phyloP scores from a whole-genome alignment of 208 protist species.

The Leishmania tropica region DNA sequence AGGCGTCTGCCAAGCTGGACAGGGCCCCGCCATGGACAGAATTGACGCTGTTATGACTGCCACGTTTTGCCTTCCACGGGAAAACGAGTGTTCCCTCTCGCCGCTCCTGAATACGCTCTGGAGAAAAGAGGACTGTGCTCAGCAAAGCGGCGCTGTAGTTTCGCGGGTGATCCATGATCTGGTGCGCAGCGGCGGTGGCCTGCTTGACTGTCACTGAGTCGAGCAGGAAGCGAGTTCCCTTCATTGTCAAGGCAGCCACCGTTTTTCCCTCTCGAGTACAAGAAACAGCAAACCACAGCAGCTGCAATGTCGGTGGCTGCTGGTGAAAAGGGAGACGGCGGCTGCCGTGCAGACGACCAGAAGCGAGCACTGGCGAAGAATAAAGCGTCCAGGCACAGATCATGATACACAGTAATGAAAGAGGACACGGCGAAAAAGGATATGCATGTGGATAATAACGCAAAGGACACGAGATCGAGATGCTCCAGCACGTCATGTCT shows the following conservation, averaged over 20 bases:
- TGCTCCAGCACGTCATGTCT: neutral
- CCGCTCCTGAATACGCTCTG: constrained; percentile 39
- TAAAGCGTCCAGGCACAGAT: neutral
- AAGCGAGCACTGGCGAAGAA: neutral
- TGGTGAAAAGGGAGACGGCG: neutral
- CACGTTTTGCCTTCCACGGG: constrained; percentile 54
- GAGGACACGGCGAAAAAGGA: neutral
- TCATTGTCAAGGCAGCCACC: constrained; percentile 11
- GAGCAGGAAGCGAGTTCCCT: constrained; percentile 26
- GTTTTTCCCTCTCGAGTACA: neutral
- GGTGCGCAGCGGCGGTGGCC: constrained; percentile 42
- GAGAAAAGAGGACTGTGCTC: constrained; percentile 61
- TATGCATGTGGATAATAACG: neutral
- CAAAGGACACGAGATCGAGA: neutral
- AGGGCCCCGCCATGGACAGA: constrained; percentile 88
- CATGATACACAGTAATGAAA: neutral
- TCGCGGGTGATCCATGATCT: constrained; percentile 32
- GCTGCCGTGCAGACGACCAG: neutral
- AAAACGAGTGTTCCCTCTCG: constrained; percentile 59
- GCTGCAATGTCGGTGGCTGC: neutral
- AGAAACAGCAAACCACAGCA: neutral
- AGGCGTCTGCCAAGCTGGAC: constrained; percentile 79
- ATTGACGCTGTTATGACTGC: constrained; percentile 73
- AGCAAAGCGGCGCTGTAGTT: constrained; percentile 65
- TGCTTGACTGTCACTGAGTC: constrained; percentile 22